Evolutionary conservation across 441 rosid species (phyloP), one percentile per base, ranked within the genome.

Genomic region (Erysimum pusillum): DNA sequence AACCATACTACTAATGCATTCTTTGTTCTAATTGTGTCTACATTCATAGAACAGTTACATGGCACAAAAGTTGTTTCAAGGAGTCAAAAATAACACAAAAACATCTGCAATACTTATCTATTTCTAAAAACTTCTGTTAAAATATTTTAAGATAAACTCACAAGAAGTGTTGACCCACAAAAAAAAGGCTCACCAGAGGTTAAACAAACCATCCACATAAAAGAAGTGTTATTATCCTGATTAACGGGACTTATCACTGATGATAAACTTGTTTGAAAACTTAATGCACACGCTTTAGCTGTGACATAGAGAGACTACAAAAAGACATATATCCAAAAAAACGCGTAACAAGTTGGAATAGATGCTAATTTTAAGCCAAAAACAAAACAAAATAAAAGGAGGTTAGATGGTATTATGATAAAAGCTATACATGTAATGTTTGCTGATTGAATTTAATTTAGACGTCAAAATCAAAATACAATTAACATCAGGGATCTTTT

Each of bases 41-140:
- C 36, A 34, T 54, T 44, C 71, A 64, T n/a, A 12, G 9, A 54
- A 63, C 57, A 10, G 66, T 58, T 58, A 69, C 17, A 42, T 41
- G 14, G 2, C 46, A 31, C 28, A 41, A 20, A 28, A 12, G 9
- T 13, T 46, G 9, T 71, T 62, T 41, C 22, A 60, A 48, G 14
- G 7, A 46, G n/a, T 39, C 32, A 20, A 35, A 34, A 54, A 28
- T 57, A 56, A 39, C 64, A 56, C 7, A n/a, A 7, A 28, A 28
- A 13, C 3, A 10, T 31, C 39, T 60, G 46, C 38, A 60, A 34
- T 18, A 15, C 5, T 15, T 17, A 0, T 17, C 7, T 18, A 11
- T 10, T 18, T 9, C 32, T 51, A 4, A 20, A 18, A 25, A 51
- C 14, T 4, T n/a, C 8, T 54, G 9, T 7, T 32, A 32, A n/a